These are phyloP conservation scores for Rubroboletus pulcherrimus DNA, from an alignment of 768 basidiomycete genomes.

Conservation along the genomic window DNA sequence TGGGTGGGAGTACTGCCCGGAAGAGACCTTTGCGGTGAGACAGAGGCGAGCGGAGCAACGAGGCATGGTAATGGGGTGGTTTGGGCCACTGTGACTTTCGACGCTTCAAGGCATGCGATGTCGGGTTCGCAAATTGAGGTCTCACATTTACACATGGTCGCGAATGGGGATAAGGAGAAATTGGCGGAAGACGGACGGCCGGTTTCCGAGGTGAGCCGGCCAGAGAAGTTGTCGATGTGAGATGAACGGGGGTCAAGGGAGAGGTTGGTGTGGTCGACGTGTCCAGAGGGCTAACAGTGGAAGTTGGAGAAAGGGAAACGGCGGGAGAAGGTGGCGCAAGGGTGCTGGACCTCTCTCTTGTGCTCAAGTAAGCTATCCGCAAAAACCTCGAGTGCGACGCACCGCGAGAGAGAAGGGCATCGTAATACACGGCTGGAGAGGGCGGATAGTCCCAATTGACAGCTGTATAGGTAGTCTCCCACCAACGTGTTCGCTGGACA, in stretches of 20 bases:
- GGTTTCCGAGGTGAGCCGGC: background rate
- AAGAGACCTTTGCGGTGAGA: constrained; percentile 27
- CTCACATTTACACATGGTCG: background rate
- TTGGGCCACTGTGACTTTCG: constrained; percentile 21
- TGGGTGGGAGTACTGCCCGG: constrained; percentile 16
- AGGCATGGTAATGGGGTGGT: constrained; percentile 27
- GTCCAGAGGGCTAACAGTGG: background rate
- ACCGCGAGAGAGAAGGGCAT: constrained; percentile 24
- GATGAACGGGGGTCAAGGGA: background rate
- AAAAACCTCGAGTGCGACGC: constrained; percentile 28
- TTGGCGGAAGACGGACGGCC: background rate
- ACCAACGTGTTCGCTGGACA: constrained; percentile 6
- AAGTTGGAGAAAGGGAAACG: background rate
- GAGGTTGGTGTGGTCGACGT: background rate
- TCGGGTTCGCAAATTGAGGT: constrained; percentile 8
- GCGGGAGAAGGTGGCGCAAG: background rate
- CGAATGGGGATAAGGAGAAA: background rate
- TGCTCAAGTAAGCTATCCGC: constrained; percentile 21
- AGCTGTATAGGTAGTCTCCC: constrained; percentile 11
- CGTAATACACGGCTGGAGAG: constrained; percentile 8
- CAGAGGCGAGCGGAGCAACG: constrained; percentile 25
- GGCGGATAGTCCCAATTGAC: constrained; percentile 24
- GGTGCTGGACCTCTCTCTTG: background rate
- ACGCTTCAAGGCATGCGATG: constrained; percentile 6
- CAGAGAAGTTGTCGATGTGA: background rate